phyloP scores from a whole-genome alignment of 2,329 filamentous ascomycete genomes.

The Clarireedia paspali region DNA sequence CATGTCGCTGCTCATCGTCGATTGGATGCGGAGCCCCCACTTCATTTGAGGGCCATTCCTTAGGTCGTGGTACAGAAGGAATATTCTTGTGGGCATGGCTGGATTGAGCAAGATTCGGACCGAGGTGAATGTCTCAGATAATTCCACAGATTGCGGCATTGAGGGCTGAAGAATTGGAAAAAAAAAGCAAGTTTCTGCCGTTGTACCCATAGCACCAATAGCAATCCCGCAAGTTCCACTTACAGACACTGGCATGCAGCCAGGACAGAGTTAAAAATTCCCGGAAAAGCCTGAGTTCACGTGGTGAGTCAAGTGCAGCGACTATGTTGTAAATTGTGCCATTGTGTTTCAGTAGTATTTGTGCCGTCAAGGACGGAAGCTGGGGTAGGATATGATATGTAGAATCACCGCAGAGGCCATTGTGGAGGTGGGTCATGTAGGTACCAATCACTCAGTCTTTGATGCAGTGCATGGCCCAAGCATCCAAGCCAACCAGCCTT shows the following conservation, averaged over 20 bases:
- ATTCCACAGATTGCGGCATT: neutral
- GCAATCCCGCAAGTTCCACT: neutral
- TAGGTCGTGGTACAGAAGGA: constrained; percentile 1
- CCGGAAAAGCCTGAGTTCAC: too few relatives aligned
- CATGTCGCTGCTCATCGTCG: neutral
- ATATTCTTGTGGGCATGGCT: constrained; percentile 2
- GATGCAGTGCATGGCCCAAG: constrained; percentile 7
- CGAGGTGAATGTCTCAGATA: constrained; percentile 7
- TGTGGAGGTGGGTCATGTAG: neutral
- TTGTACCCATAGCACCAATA: neutral
- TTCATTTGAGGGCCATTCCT: neutral
- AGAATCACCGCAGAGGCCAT: neutral
- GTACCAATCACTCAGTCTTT: constrained; percentile 1
- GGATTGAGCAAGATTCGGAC: constrained; percentile 1
- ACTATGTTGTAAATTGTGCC: too few relatives aligned
- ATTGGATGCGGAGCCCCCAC: neutral
- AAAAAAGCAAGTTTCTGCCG: neutral
- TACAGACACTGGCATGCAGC: too few relatives aligned
- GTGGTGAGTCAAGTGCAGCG: too few relatives aligned
- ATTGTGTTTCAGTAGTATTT: neutral
- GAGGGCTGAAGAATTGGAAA: neutral
- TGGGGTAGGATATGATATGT: neutral
- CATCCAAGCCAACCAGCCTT: constrained; percentile 11
- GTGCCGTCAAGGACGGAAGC: neutral
- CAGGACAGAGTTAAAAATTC: too few relatives aligned